Evolutionary conservation across 2,329 filamentous ascomycete species (phyloP), one percentile per base, ranked within the genome.

Genomic region (Chaetomium olivaceum): DNA sequence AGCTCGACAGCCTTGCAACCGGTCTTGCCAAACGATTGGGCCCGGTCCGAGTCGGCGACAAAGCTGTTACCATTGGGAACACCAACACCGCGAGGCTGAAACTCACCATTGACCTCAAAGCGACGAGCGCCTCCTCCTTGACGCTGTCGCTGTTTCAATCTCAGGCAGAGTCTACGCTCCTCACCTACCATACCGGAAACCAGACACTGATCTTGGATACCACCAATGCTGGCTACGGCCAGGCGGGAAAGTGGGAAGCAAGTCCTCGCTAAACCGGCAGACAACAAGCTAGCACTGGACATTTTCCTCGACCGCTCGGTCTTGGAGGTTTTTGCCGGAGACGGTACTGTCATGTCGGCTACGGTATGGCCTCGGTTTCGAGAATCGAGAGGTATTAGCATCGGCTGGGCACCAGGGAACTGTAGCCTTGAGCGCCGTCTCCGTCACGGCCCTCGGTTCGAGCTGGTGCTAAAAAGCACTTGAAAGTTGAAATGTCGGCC

Each of bases 231-330:
- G 74, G 74, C 9, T 74, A 74, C 56, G 74, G 71, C 31, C 71
- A 75, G 62, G 67, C 71, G 9, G 74, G 73, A 0, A 71, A 62
- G 12, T 76, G 73, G 73, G 68, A 67, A 16, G 73, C 73, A 3
- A 3, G 60, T 62, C 39, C 68, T 76, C 63, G 69, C 48, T 1
- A 52, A 43, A n/a, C 65, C 67, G 1, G 52, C 39, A 1, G 63
- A 68, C n/a, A 65, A 71, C 21, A 68, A 70, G 60, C 67, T 76
- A 23, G 65, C n/a, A 14, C 57, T 76, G 51, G 72, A 75, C 55
- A 71, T 76, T 25, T 72, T 76, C 29, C 65, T 76, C 31, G 74
- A 76, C 66, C 71, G 69, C 5, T 72, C 71, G 3, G 70, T 67
- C 23, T 52, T 75, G 55, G 74, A 76, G 67, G 67, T 75, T 21